phyloP scores from a whole-genome alignment of 495 filamentous ascomycete genomes.

The Penicillium crystallinum region DNA sequence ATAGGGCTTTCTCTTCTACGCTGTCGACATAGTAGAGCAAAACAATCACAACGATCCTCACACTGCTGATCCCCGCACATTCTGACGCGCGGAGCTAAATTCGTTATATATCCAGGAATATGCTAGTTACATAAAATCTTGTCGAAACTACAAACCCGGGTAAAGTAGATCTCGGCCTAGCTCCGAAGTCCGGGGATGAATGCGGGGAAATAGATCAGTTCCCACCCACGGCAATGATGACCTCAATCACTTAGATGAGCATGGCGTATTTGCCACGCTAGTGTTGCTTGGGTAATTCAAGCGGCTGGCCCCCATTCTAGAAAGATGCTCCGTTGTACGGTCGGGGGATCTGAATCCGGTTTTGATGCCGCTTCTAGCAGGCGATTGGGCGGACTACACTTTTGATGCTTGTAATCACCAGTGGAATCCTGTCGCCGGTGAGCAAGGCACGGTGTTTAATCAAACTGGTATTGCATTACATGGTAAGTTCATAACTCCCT shows the following conservation, averaged over 20 bases:
- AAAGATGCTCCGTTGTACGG: neutral
- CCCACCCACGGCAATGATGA: neutral
- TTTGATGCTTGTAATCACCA: neutral
- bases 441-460: too few species aligned
- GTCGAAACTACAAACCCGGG: too few species aligned
- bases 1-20: conserved; percentile 39
- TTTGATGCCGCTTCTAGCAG: neutral
- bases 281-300: neutral
- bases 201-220: neutral
- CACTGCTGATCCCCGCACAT: neutral
- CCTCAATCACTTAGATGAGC: neutral
- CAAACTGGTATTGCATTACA: too few species aligned
- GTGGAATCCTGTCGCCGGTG: too few species aligned
- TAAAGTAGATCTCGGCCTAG: neutral
- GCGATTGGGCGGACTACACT: neutral
- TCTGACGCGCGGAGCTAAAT: neutral
- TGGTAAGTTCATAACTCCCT: too few species aligned
- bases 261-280: neutral
- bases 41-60: too few species aligned
- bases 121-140: too few species aligned
- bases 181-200: conserved; percentile 6
- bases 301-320: neutral
- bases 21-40: neutral
- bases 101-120: neutral
- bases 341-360: neutral